Percentiles rank a stretch among this genome's conserved stretches.
These are phyloP conservation scores for Harrya chromipes DNA, from an alignment of 768 basidiomycete genomes.

Conservation along the genomic window DNA sequence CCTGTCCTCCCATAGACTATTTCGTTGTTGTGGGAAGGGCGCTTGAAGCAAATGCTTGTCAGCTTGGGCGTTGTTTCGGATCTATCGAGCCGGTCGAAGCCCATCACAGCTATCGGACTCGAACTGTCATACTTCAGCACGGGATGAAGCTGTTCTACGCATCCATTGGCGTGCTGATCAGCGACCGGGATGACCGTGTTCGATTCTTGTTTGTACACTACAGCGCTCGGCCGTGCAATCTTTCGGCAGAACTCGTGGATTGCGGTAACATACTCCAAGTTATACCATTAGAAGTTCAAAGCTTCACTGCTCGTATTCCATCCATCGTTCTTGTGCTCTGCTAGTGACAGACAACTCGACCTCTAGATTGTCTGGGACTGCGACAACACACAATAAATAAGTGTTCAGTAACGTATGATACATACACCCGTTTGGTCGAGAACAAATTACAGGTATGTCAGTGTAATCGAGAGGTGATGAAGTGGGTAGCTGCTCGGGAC, in stretches of 20 bases:
- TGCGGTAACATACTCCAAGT: no score
- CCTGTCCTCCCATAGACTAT: conserved; percentile 59
- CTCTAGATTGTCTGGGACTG: no score
- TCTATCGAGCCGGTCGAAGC: conserved; percentile 77
- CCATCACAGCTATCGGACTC: conserved; percentile 86
- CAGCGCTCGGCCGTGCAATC: no score
- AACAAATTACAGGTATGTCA: conserved; percentile 23
- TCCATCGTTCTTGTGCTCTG: no score
- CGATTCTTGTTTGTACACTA: neutral
- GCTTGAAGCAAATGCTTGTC: conserved; percentile 84
- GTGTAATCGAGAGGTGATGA: conserved; percentile 13
- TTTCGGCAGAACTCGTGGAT: no score
- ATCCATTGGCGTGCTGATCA: neutral
- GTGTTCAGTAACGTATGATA: conserved; percentile 19
- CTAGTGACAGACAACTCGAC: no score
- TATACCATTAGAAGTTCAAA: no score
- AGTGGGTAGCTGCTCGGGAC: conserved; percentile 23
- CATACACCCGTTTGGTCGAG: conserved; percentile 12
- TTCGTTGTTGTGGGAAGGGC: conserved; percentile 91
- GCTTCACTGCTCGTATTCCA: no score
- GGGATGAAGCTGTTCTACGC: conserved; percentile 21
- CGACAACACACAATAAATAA: conserved; percentile 6
- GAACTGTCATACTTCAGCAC: conserved; percentile 93
- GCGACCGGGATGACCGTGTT: neutral
- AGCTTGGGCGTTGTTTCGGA: conserved; percentile 92